Evolutionary conservation across 345 rosid genomes (phyloP), one percentile per base, ranked within the genome.

Genomic region (Aegle marmelos): DNA sequence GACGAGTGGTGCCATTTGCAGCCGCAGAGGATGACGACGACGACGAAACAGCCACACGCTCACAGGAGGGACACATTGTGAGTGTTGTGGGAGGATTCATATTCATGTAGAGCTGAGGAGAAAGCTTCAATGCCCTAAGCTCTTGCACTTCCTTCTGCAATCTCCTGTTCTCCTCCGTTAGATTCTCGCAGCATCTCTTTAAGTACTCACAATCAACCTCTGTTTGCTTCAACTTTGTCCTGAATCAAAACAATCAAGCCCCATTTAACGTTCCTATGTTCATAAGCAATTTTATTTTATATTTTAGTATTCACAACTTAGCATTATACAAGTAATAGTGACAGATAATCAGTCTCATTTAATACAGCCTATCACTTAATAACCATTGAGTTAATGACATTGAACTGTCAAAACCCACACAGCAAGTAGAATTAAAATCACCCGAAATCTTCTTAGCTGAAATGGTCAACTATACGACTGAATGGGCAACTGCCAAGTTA

Each of bases 201-300:
- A 94, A 78, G 81, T 88, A 91, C 77, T 94, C 98, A 41, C 98
- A 94, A 59, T 94, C 98, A 0, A 92, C 94, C 82, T 94, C 98
- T 6, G 98, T 94, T 82, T 94, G 98, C 87, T 94, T 94, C 85
- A 90, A 79, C 85, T 94, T 94, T 0, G 98, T 94, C 90, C 98
- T 94, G 82, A 64, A 84, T 22, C 72, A 45, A 45, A 45, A 13
- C 48, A 19, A 16, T 5, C 9, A 16, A 10, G 22, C 6, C 27
- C 58, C 24, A 59, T 60, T 53, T 65, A 64, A 31, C 10, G 21
- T 28, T 37, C 1, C 5, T 13, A 45, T 13, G 50, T 36, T 36
- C 5, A 45, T 2, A 45, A 1, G 13, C 17, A 11, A 0, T 24
- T 36, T 22, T 22, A 9, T 7, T 59, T 60, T 4, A 2, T 9